A percentile compares a stretch with the other conserved stretches of the same genome.
These are phyloP conservation scores for Saprolegnia diclina DNA, from an alignment of 352 stramenopile species.

Conservation along the genomic window DNA sequence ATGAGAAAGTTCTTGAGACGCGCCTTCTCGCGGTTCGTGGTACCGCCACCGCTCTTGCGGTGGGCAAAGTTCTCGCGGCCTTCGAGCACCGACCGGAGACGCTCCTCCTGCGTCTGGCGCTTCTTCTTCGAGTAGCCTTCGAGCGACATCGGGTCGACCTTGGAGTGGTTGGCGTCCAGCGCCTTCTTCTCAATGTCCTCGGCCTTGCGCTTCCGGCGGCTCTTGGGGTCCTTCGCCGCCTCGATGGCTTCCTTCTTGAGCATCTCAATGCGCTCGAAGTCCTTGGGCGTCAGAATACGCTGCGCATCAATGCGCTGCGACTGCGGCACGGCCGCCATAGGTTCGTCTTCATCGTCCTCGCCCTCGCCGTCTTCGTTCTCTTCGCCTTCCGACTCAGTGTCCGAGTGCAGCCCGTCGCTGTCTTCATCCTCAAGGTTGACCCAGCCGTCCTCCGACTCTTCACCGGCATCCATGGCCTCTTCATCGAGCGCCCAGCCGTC, in stretches of 20 bases:
- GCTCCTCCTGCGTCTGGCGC: constrained; percentile 80
- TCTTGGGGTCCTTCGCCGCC: constrained; percentile 75
- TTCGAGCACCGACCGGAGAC: constrained; percentile 75
- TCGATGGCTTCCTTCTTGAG: constrained; percentile 85
- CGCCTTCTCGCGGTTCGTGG: constrained; percentile 97
- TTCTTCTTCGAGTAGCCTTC: constrained; percentile 88
- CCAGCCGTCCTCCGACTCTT: constrained; percentile 66
- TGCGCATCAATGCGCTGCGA: constrained; percentile 78
- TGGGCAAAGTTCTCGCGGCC: constrained; percentile 89
- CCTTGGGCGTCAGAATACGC: constrained; percentile 83
- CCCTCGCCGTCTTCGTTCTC: constrained; percentile 42
- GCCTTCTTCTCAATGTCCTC: constrained; percentile 49
- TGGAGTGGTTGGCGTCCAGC: constrained; percentile 42
- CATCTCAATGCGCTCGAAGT: constrained; percentile 87
- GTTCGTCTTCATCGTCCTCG: constrained; percentile 40
- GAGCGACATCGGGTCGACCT: constrained; percentile 72
- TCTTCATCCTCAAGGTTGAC: constrained; percentile 60
- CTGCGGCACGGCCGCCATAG: constrained; percentile 36
- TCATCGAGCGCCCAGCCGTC: constrained; percentile 78
- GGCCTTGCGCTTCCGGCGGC: constrained; percentile 70
- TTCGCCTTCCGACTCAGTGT: constrained; percentile 51
- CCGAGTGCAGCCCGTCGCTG: constrained; percentile 59
- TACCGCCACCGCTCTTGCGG: constrained; percentile 90
- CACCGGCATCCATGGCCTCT: constrained; percentile 36
- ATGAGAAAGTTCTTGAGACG: constrained; percentile 98